A percentile compares a stretch with the other conserved stretches of the same genome.
Evolutionary conservation across 2,329 filamentous ascomycete genomes (phyloP).

Genomic region (Phoma sp.): DNA sequence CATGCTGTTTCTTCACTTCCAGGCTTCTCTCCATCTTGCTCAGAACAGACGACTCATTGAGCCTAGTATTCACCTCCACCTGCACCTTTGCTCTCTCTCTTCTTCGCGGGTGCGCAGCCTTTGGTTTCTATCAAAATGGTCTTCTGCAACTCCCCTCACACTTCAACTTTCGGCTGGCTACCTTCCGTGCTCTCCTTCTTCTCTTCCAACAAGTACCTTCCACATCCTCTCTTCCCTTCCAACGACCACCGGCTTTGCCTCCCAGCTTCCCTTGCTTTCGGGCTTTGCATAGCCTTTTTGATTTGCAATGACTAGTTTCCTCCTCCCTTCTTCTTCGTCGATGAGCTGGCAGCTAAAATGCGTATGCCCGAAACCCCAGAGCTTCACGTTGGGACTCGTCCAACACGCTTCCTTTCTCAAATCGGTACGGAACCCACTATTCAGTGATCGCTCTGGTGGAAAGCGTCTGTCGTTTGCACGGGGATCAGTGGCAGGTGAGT

Average conservation of each 20-base stretch:
- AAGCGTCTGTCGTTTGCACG: constrained; percentile 4
- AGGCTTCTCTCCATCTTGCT: no score
- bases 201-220: neutral
- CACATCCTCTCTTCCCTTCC: constrained; percentile 1
- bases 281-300: constrained; percentile 18
- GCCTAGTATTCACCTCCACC: neutral
- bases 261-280: neutral
- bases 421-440: constrained; percentile 6
- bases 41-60: neutral
- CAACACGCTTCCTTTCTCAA: constrained; percentile 8
- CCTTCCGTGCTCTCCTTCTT: neutral
- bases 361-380: constrained; percentile 9
- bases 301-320: constrained; percentile 16
- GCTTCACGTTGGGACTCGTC: constrained; percentile 1
- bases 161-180: no score
- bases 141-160: neutral
- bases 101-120: no score
- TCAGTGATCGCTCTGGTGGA: constrained; percentile 1
- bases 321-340: neutral
- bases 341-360: constrained; percentile 12
- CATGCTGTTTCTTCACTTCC: neutral
- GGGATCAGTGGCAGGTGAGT: constrained; percentile 1
- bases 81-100: neutral
- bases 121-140: neutral
- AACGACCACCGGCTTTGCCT: constrained; percentile 1